phyloP scores from a whole-genome alignment of 345 rosid species.

The Trapa bicornis region DNA sequence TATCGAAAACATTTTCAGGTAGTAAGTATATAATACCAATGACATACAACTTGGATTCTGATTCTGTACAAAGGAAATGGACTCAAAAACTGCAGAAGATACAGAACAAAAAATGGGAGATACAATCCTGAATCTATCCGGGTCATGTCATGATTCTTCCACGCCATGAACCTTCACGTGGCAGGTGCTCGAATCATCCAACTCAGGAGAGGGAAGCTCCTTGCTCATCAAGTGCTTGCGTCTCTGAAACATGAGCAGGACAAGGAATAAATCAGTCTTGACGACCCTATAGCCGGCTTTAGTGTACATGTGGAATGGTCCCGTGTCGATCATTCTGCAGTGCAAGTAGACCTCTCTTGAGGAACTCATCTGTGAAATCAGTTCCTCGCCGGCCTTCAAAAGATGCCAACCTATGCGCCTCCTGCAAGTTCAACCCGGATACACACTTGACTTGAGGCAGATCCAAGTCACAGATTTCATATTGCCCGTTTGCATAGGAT shows the following conservation, averaged over 20 bases:
- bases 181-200: constrained; percentile 8
- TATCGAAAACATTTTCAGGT: no score
- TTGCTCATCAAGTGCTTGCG: constrained; percentile 94
- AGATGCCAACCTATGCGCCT: constrained; percentile 90
- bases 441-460: neutral
- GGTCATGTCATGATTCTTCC: constrained; percentile 5
- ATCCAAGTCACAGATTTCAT: neutral
- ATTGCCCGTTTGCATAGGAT: neutral
- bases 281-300: constrained; percentile 75
- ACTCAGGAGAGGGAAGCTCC: constrained; percentile 33
- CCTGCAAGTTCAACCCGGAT: constrained; percentile 32
- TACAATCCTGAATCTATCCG: constrained; percentile 13
- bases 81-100: neutral
- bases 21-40: no score
- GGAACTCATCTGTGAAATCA: constrained; percentile 49
- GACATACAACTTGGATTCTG: neutral
- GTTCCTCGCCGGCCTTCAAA: constrained; percentile 78
- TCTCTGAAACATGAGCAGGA: constrained; percentile 64
- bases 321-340: constrained; percentile 81
- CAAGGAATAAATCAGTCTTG: constrained; percentile 53
- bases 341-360: constrained; percentile 67
- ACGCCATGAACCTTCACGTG: no score
- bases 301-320: constrained; percentile 73
- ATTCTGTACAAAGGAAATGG: constrained; percentile 1
- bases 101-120: neutral